phyloP scores from a whole-genome alignment of 305 asterid genomes.

The Fraxinus albicans region DNA sequence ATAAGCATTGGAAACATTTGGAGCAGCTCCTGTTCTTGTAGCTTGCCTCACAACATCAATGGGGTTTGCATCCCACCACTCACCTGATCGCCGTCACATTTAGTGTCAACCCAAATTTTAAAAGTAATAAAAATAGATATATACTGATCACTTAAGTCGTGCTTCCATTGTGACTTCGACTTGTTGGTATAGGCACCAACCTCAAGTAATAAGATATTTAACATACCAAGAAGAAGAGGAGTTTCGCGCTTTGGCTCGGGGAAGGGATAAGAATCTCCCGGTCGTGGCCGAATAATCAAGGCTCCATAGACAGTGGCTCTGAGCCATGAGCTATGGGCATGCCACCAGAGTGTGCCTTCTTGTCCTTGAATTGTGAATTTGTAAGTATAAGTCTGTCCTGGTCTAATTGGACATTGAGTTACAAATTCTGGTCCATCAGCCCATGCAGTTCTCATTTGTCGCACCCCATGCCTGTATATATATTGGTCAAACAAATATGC shows the following conservation, averaged over 20 bases:
- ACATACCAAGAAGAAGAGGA: conserved; percentile 35
- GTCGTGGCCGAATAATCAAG: conserved; percentile 26
- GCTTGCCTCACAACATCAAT: conserved; percentile 51
- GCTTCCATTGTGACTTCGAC: neutral
- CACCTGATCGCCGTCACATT: conserved; percentile 34
- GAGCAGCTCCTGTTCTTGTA: conserved; percentile 47
- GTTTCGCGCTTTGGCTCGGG: conserved; percentile 25
- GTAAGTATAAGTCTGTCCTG: neutral
- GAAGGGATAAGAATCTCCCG: conserved; percentile 40
- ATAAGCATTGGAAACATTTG: conserved; percentile 56
- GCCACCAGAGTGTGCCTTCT: neutral
- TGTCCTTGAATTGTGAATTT: neutral
- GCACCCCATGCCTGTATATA: conserved; percentile 26
- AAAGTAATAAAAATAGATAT: neutral
- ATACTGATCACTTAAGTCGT: neutral
- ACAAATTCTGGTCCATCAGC: neutral
- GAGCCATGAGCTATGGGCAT: neutral
- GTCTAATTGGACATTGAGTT: neutral
- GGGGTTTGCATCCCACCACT: conserved; percentile 62
- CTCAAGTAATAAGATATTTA: neutral
- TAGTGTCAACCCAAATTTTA: neutral
- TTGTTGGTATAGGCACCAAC: neutral
- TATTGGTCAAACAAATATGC: neutral
- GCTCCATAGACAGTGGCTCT: neutral
- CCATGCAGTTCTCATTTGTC: neutral